phyloP scores from a whole-genome alignment of 768 basidiomycete genomes.

The Boletus huronensis region DNA sequence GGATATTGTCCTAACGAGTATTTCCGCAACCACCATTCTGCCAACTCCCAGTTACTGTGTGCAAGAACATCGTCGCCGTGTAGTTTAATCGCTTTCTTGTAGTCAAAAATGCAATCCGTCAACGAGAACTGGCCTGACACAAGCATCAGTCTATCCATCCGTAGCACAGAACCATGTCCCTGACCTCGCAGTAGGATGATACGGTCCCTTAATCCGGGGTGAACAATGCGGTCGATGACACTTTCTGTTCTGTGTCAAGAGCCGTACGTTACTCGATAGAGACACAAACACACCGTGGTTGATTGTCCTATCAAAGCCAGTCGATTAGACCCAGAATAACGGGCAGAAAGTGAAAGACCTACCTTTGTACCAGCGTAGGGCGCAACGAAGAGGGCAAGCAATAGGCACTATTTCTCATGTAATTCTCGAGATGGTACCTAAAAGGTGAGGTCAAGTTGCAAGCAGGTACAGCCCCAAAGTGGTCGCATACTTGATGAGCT shows the following conservation, averaged over 20 bases:
- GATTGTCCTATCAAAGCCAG: slow-evolving; percentile 52
- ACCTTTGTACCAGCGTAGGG: slow-evolving; percentile 87
- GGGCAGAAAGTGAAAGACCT: slow-evolving; percentile 11
- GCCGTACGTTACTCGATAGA: background rate
- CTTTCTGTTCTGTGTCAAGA: slow-evolving; percentile 54
- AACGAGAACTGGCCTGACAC: slow-evolving; percentile 69
- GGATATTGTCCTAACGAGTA: slow-evolving; percentile 53
- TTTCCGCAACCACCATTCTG: slow-evolving; percentile 76
- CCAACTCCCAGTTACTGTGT: slow-evolving; percentile 87
- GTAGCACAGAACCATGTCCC: slow-evolving; percentile 16
- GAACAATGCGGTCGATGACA: slow-evolving; percentile 85
- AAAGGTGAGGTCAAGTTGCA: background rate
- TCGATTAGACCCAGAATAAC: slow-evolving; percentile 2
- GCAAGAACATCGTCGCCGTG: slow-evolving; percentile 93
- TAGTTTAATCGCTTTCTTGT: slow-evolving; percentile 62
- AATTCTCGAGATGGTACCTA: slow-evolving; percentile 92
- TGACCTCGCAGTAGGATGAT: slow-evolving; percentile 84
- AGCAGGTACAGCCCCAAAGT: background rate
- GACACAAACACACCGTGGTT: slow-evolving; percentile 64
- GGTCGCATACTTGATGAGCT: slow-evolving; percentile 66
- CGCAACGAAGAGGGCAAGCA: slow-evolving; percentile 84
- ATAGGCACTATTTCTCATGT: slow-evolving; percentile 79
- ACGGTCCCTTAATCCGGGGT: slow-evolving; percentile 86
- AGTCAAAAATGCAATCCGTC: slow-evolving; percentile 74
- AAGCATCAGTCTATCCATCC: slow-evolving; percentile 4